A percentile compares a stretch with the other conserved stretches of the same genome.
Evolutionary conservation across 2,329 filamentous ascomycete species (phyloP).

Genomic region (Epichloe aotearoae): DNA sequence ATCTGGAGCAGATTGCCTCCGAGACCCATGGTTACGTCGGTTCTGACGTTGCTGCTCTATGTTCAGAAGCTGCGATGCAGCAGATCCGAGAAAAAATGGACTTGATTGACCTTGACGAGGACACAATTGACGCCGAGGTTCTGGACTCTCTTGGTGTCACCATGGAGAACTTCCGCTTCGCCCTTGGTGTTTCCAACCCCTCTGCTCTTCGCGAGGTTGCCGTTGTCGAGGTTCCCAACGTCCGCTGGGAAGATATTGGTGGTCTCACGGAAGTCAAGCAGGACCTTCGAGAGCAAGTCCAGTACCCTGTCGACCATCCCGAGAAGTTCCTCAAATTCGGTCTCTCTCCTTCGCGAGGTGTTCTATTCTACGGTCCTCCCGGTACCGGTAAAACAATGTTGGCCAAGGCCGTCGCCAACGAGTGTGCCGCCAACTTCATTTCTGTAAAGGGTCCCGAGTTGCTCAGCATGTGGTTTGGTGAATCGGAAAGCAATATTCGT

Average conservation of each 20-base stretch:
- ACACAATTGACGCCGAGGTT: constrained; percentile 97
- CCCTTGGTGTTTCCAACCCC: constrained; percentile 94
- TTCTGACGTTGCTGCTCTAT: constrained; percentile 95
- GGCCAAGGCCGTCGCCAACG: constrained; percentile 98
- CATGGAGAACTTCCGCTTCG: constrained; percentile 99
- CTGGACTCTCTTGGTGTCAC: constrained; percentile 96
- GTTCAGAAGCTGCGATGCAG: constrained; percentile 98
- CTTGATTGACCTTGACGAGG: constrained; percentile 94
- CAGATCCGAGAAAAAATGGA: constrained; percentile 99
- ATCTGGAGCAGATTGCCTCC: constrained; percentile 88
- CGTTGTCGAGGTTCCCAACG: constrained; percentile 97
- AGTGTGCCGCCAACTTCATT: constrained; percentile 99
- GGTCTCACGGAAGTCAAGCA: constrained; percentile 97
- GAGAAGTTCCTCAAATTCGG: constrained; percentile 99
- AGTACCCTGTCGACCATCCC: constrained; percentile 98
- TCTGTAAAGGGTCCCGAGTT: constrained; percentile 97
- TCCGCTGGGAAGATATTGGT: constrained; percentile 99
- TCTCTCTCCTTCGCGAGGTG: constrained; percentile 93
- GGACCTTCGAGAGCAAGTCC: constrained; percentile 96
- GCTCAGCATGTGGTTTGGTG: constrained; percentile 99
- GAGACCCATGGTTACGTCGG: constrained; percentile 99
- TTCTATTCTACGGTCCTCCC: constrained; percentile 95
- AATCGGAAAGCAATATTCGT: constrained; percentile 98
- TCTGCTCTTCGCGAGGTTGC: constrained; percentile 97
- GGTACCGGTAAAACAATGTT: constrained; percentile 99